These are phyloP conservation scores for Phytophthora pinifolia DNA, from an alignment of 352 stramenopile genomes.

Conservation along the genomic window DNA sequence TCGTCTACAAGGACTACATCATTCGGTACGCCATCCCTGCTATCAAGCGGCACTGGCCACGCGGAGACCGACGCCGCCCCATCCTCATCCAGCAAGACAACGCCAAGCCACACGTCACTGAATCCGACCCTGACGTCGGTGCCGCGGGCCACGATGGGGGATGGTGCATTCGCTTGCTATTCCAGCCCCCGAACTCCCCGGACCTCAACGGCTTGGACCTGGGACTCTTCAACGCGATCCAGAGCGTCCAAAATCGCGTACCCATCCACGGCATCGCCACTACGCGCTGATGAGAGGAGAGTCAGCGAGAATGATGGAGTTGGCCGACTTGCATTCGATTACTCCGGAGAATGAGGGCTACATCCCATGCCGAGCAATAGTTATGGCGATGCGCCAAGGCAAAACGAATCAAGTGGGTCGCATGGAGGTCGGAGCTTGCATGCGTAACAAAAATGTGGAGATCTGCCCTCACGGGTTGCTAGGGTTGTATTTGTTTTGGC, in stretches of 20 bases:
- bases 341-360: no score
- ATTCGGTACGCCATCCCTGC: constrained; percentile 22
- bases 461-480: no score
- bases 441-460: no score
- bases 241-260: constrained; percentile 16
- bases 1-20: constrained; percentile 24
- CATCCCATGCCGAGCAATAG: no score
- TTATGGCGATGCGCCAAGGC: no score
- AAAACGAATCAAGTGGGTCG: no score
- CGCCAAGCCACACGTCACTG: constrained; percentile 12
- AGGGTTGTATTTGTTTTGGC: no score
- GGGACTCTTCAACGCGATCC: constrained; percentile 27
- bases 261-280: not conserved
- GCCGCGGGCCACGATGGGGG: constrained; percentile 3
- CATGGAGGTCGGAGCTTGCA: no score
- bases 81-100: constrained; percentile 39
- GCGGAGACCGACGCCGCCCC: not conserved
- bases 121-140: constrained; percentile 20
- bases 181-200: constrained; percentile 26
- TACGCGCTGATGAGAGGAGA: no score
- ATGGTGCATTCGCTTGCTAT: constrained; percentile 25
- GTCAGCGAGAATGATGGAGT: no score
- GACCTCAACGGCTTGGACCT: constrained; percentile 32
- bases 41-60: constrained; percentile 25
- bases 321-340: no score